Base-by-base conservation (phyloP, 768 basidiomycete genomes). In the Boletus pseudopeckii region DNA sequence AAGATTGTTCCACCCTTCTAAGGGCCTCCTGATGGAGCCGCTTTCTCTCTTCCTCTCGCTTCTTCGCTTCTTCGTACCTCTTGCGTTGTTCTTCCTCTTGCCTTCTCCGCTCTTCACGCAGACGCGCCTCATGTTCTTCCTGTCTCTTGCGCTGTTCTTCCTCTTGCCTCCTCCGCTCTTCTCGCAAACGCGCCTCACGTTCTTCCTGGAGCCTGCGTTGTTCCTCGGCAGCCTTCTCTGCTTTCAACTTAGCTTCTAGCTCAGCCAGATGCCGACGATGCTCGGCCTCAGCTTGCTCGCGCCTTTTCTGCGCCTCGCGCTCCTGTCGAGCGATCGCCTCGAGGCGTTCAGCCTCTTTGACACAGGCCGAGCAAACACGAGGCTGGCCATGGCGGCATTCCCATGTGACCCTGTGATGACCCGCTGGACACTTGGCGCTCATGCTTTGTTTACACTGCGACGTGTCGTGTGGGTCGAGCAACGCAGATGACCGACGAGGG, bases 391-490 rank as follows among this genome's bases (percentile, higher is more conserved):
- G 44, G 36, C 70, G 64, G 51, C 85, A 88, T 55, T 72, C 67
- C 69, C 75, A 78, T 0, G 53, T 52, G 33, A 69, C 68, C 1
- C 39, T 40, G 54, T 88, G 86, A 0, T 74, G 74, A 8, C 74
- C 72, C 5, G 68, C 55, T 0, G 43, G 6, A 61, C 86, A 87
- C 47, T 60, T 71, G 1, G 51, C 59, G 6, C 61, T 45, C 43
- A 80, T 50, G 14, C 69, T 58, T 2, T 65, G 50, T 18, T 66
- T 58, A 65, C 85, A 87, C 0, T 53, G 53, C 72, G 82, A 77
- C 1, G 24, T 33, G 17, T 48, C 41, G n/a, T 64, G 64, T 1
- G 44, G 54, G 8, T 53, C 44, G 3, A 17, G 18, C 7, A 42
- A 28, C 41, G 61, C 80, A 76, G 10, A 77, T 77, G 56, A 81